A percentile compares a stretch with the other conserved stretches of the same genome.
Evolutionary conservation across 179 eudicot species (phyloP).

Genomic region (Corrigiola litoralis): DNA sequence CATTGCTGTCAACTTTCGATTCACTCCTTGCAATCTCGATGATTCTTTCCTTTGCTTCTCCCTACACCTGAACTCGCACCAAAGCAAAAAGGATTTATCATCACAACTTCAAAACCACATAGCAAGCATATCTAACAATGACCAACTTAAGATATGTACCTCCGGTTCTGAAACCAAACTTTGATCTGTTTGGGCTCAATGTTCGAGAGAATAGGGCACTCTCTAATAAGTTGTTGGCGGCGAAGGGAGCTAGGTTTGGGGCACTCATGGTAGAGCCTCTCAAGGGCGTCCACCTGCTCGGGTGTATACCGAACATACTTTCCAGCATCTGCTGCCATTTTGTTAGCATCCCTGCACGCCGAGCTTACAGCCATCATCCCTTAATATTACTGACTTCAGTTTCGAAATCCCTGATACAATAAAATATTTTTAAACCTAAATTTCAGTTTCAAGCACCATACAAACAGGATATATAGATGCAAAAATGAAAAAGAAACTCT

Average conservation of each 20-base stretch:
- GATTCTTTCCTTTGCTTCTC: constrained; percentile 57
- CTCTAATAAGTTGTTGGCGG: constrained; percentile 92
- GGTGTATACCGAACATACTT: constrained; percentile 87
- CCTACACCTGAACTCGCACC: constrained; percentile 35
- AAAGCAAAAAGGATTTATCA: background rate
- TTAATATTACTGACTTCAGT: constrained; percentile 20
- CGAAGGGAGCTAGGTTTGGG: constrained; percentile 94
- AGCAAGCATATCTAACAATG: background rate
- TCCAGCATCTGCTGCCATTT: constrained; percentile 57
- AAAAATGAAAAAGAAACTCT: background rate
- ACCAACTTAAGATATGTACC: constrained; percentile 22
- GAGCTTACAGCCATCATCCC: constrained; percentile 76
- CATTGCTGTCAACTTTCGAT: constrained; percentile 48
- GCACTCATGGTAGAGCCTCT: constrained; percentile 79
- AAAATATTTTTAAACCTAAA: background rate
- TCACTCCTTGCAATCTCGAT: constrained; percentile 41
- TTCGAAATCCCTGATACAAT: constrained; percentile 23
- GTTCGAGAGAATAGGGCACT: constrained; percentile 89
- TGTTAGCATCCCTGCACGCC: constrained; percentile 51
- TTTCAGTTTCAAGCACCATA: background rate
- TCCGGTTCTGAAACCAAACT: constrained; percentile 63
- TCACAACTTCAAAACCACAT: background rate
- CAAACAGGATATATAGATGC: background rate
- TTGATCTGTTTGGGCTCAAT: constrained; percentile 58
- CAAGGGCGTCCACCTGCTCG: constrained; percentile 93